Evolutionary conservation across 768 basidiomycete genomes (phyloP).

Genomic region (Gymnopilus dilepis): DNA sequence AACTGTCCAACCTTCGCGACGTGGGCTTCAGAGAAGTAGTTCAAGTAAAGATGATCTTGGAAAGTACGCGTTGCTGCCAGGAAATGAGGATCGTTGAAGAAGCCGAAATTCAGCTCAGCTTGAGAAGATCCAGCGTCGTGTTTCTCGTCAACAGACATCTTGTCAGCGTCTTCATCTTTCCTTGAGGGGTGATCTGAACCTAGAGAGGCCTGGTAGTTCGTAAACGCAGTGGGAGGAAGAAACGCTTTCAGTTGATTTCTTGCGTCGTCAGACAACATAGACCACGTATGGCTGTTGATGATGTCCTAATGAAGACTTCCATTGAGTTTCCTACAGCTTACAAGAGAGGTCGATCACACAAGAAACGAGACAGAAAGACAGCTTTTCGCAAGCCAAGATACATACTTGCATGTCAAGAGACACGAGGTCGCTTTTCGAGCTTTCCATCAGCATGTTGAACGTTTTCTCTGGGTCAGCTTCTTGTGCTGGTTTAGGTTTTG

Average conservation of each 20-base stretch:
- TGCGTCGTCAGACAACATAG: conserved; percentile 47
- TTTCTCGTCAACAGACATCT: conserved; percentile 18
- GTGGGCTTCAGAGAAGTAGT: conserved; percentile 54
- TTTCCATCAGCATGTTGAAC: conserved; percentile 46
- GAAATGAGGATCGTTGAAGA: conserved; percentile 60
- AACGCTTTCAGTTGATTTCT: conserved; percentile 41
- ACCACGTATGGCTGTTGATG: conserved; percentile 52
- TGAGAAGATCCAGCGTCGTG: neutral
- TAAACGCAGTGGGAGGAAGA: conserved; percentile 54
- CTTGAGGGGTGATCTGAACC: conserved; percentile 44
- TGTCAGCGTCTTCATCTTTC: neutral
- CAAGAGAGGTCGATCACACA: conserved; percentile 7
- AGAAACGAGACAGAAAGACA: conserved; percentile 5
- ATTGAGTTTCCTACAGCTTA: conserved; percentile 29
- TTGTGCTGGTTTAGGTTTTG: conserved; percentile 35
- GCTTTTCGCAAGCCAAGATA: conserved; percentile 14
- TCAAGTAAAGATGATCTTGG: conserved; percentile 62
- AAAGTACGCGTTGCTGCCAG: conserved; percentile 59
- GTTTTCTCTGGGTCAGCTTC: conserved; percentile 39
- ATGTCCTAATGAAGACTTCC: conserved; percentile 45
- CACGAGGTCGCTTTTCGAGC: conserved; percentile 53
- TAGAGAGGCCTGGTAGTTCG: conserved; percentile 34
- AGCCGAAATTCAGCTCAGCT: conserved; percentile 36
- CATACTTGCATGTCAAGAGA: conserved; percentile 57
- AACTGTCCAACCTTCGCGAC: conserved; percentile 46